Conservation (phyloP, 108 stramenopile species). For the Seminavis robusta region DNA sequence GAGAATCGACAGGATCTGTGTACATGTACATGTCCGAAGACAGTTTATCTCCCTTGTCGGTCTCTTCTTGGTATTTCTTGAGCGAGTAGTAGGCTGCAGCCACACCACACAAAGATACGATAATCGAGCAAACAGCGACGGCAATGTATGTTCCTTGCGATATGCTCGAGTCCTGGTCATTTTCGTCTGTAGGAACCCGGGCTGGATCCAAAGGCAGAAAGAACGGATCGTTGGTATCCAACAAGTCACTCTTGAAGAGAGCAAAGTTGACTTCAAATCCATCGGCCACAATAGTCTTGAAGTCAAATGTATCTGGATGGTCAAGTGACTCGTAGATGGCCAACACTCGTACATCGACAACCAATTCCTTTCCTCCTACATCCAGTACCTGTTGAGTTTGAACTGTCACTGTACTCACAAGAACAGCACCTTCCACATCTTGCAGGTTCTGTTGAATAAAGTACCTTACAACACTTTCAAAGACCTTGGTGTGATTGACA, state of each 20-base stretch:
- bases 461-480: not conserved
- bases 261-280: not conserved
- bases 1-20: no score
- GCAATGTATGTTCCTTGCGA: not conserved
- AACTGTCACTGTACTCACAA: no score
- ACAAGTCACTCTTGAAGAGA: not conserved
- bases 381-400: no score
- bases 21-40: no score
- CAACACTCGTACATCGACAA: not conserved
- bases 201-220: slow-evolving; percentile 3
- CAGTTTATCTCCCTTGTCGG: not conserved
- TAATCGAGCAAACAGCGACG: not conserved
- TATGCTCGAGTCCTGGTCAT: not conserved
- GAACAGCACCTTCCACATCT: no score
- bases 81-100: slow-evolving; percentile 5
- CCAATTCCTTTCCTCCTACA: no score
- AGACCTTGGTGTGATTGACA: not conserved
- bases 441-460: no score
- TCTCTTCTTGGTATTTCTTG: not conserved
- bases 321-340: no score
- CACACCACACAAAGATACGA: not conserved
- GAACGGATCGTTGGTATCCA: not conserved
- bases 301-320: slow-evolving; percentile 3
- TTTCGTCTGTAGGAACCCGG: not conserved
- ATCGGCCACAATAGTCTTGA: not conserved